Percentiles rank a stretch among this genome's conserved stretches.
Conservation (phyloP, 352 stramenopile genomes). For the Phytophthora podocarpi region DNA sequence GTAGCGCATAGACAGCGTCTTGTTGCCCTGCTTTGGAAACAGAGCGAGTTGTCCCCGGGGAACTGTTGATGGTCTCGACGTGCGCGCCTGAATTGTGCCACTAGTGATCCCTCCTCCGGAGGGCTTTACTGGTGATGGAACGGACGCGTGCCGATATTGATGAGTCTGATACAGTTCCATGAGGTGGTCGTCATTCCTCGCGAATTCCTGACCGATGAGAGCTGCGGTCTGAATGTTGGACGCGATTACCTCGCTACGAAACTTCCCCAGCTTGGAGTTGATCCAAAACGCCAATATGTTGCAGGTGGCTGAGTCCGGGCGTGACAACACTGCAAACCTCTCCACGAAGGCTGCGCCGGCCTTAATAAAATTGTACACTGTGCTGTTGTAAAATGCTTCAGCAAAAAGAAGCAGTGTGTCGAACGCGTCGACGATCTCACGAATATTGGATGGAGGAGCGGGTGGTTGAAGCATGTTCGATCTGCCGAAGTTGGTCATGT, state of each 20-base stretch:
- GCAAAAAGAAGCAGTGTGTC: neutral
- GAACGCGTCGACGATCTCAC: neutral
- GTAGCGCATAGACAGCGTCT: slow-evolving; percentile 12
- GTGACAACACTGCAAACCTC: no score
- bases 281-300: no score
- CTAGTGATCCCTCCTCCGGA: neutral
- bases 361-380: slow-evolving; percentile 1
- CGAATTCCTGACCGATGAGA: neutral
- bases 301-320: no score
- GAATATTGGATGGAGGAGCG: neutral
- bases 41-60: neutral
- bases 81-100: neutral
- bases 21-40: slow-evolving; percentile 10
- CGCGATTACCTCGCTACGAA: slow-evolving; percentile 5
- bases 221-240: neutral
- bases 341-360: neutral
- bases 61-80: neutral
- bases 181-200: slow-evolving; percentile 4
- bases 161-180: slow-evolving; percentile 3
- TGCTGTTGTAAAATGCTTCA: slow-evolving; percentile 1
- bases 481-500: slow-evolving; percentile 12
- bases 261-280: no score
- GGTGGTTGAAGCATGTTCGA: neutral
- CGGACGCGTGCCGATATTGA: no score
- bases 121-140: no score